Percentiles rank a stretch among this genome's conserved stretches.
These are phyloP conservation scores for Thamnidium elegans DNA, from an alignment of 192 early-diverging fungal species.

Conservation along the genomic window DNA sequence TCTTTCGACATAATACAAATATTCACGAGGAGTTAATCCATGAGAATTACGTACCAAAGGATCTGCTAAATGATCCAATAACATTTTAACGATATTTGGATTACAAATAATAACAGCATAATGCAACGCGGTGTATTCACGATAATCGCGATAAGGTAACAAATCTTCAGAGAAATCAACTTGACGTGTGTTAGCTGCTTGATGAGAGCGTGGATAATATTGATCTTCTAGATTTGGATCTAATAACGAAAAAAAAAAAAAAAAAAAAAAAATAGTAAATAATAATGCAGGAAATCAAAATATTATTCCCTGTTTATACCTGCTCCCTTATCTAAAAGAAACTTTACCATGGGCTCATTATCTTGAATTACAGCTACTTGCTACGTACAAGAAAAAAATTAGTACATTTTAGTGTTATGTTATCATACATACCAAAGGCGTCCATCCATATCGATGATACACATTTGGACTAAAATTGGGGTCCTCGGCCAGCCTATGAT, in stretches of 20 bases:
- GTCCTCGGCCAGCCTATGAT: slow-evolving; percentile 27
- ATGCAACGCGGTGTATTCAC: slow-evolving; percentile 33
- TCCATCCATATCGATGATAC: slow-evolving; percentile 35
- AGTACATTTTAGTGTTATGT: not conserved
- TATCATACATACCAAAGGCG: slow-evolving; percentile 26
- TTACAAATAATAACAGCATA: slow-evolving; percentile 38
- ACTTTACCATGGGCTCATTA: slow-evolving; percentile 26
- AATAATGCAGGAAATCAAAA: not conserved
- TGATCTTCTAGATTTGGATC: slow-evolving; percentile 36
- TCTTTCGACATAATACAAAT: slow-evolving; percentile 34
- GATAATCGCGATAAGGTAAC: slow-evolving; percentile 33
- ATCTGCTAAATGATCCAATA: slow-evolving; percentile 30
- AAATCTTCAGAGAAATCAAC: slow-evolving; percentile 29
- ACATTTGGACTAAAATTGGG: slow-evolving; percentile 29
- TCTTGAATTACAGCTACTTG: slow-evolving; percentile 40
- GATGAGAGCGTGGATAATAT: slow-evolving; percentile 31
- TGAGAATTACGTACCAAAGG: slow-evolving; percentile 25
- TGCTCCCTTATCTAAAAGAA: slow-evolving; percentile 34
- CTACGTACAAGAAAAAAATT: slow-evolving; percentile 7
- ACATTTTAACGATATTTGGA: slow-evolving; percentile 16
- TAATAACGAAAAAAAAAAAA: slow-evolving; percentile 1
- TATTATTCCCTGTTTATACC: slow-evolving; percentile 7
- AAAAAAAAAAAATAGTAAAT: too few species aligned
- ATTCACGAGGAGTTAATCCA: slow-evolving; percentile 35
- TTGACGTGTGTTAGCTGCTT: slow-evolving; percentile 29